Percentiles rank a stretch among this genome's conserved stretches.
Conservation (phyloP, 805 yeast species). For the Cyberlindnera sargentensis region DNA sequence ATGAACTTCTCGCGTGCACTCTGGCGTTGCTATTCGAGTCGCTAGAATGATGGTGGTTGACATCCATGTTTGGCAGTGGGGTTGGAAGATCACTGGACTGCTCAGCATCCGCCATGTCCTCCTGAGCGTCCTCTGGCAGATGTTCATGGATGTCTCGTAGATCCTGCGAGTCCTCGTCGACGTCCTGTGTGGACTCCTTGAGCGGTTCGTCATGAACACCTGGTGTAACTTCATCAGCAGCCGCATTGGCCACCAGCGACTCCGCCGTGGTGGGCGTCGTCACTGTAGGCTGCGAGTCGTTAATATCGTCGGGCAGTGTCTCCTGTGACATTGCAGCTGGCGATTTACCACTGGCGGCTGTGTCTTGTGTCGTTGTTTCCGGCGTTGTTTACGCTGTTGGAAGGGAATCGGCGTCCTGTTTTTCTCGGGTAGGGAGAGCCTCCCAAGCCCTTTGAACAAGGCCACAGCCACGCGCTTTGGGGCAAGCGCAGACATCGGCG, state of each 20-base stretch:
- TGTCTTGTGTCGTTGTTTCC: not conserved
- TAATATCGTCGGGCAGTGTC: not conserved
- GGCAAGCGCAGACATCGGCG: no score
- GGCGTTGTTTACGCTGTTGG: not conserved
- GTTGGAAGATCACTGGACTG: conserved; percentile 9
- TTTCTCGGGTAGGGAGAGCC: no score
- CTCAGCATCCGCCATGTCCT: conserved; percentile 17
- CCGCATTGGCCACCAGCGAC: not conserved
- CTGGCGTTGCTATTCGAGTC: no score
- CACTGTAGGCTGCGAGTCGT: not conserved
- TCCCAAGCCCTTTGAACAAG: no score
- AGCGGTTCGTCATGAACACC: no score
- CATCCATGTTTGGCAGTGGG: conserved; percentile 14
- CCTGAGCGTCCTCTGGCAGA: conserved; percentile 7
- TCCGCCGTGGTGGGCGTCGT: not conserved
- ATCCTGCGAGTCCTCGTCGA: not conserved
- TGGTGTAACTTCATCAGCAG: no score
- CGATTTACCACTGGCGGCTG: not conserved
- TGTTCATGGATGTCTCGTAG: not conserved
- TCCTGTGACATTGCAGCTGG: not conserved
- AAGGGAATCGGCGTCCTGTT: not conserved
- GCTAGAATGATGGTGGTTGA: conserved; percentile 2
- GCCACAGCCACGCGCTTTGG: no score
- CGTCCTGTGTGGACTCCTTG: not conserved
- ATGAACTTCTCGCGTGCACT: conserved; percentile 13